phyloP scores from a whole-genome alignment of 805 yeast species.

The Kodamaea kaohsiungensis region DNA sequence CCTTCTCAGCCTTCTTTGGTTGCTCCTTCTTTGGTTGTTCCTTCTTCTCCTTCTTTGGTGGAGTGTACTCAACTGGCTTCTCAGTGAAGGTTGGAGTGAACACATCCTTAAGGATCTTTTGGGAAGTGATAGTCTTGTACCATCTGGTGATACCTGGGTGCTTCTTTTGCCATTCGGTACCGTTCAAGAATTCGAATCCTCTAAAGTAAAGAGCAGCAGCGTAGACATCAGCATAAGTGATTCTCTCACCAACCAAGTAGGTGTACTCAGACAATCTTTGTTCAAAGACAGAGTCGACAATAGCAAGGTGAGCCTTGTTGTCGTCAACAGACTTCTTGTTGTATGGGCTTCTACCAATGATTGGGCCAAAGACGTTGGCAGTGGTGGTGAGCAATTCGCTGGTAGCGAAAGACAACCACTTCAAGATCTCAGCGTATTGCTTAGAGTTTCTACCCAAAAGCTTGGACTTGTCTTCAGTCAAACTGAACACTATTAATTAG shows the following conservation, averaged over 20 bases:
- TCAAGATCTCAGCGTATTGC: slow-evolving; percentile 66
- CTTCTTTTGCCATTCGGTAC: slow-evolving; percentile 60
- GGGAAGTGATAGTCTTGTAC: slow-evolving; percentile 56
- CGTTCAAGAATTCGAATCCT: slow-evolving; percentile 61
- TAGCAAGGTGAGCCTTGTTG: slow-evolving; percentile 32
- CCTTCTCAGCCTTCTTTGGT: slow-evolving; percentile 29
- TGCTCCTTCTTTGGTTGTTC: slow-evolving; percentile 35
- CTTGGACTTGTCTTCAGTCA: slow-evolving; percentile 45
- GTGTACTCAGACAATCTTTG: slow-evolving; percentile 42
- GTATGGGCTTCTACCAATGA: slow-evolving; percentile 68
- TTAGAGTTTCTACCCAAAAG: slow-evolving; percentile 65
- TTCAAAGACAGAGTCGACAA: slow-evolving; percentile 24
- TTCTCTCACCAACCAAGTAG: slow-evolving; percentile 49
- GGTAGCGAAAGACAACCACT: slow-evolving; percentile 79
- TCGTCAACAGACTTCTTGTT: slow-evolving; percentile 70
- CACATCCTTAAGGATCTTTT: slow-evolving; percentile 41
- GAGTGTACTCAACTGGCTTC: slow-evolving; percentile 60
- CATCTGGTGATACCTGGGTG: slow-evolving; percentile 70
- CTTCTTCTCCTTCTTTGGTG: slow-evolving; percentile 77
- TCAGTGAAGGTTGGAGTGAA: slow-evolving; percentile 56
- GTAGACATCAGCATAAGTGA: slow-evolving; percentile 47
- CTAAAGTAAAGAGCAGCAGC: slow-evolving; percentile 44
- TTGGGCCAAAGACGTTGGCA: slow-evolving; percentile 54
- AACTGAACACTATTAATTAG: slow-evolving; percentile 43
- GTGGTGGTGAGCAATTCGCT: slow-evolving; percentile 54